Percentiles rank a stretch among this genome's conserved stretches.
Conservation (phyloP, 1,284 basidiomycete genomes). For the Fomitopsis betulina region DNA sequence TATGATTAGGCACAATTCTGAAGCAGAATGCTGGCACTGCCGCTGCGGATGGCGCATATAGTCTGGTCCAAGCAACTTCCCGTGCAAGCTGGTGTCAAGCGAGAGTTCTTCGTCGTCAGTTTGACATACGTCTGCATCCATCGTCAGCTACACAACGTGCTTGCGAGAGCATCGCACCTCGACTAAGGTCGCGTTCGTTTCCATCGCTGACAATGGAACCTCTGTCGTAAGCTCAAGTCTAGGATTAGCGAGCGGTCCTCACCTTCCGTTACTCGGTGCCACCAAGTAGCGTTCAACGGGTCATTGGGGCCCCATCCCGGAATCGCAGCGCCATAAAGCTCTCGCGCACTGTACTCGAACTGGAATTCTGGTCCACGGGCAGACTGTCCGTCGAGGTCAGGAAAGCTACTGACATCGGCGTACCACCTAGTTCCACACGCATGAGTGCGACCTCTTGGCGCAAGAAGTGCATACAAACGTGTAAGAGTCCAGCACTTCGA, state of each 20-base stretch:
- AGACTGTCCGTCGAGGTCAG: constrained; percentile 49
- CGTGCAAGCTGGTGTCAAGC: constrained; percentile 48
- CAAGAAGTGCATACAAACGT: constrained; percentile 46
- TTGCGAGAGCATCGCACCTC: constrained; percentile 34
- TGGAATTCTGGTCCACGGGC: constrained; percentile 58
- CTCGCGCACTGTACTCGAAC: constrained; percentile 70
- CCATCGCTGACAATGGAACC: constrained; percentile 47
- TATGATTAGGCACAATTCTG: constrained; percentile 46
- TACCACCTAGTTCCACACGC: constrained; percentile 45
- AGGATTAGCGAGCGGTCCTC: constrained; percentile 6
- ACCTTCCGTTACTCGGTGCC: constrained; percentile 78
- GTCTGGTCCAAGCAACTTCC: constrained; percentile 58
- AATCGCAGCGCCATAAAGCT: constrained; percentile 60
- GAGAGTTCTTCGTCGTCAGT: constrained; percentile 66
- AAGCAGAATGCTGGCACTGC: constrained; percentile 52
- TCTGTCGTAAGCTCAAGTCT: neutral
- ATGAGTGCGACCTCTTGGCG: neutral
- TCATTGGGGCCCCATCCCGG: constrained; percentile 60
- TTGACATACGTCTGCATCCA: constrained; percentile 53
- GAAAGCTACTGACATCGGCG: constrained; percentile 54
- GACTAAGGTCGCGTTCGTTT: constrained; percentile 50
- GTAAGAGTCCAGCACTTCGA: constrained; percentile 69
- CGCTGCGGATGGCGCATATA: constrained; percentile 78
- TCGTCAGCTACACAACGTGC: neutral
- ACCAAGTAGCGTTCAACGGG: constrained; percentile 81